Percentiles rank a stretch among this genome's conserved stretches.
Conservation (phyloP, 345 rosid species). For the Schrenkiella parvula region DNA sequence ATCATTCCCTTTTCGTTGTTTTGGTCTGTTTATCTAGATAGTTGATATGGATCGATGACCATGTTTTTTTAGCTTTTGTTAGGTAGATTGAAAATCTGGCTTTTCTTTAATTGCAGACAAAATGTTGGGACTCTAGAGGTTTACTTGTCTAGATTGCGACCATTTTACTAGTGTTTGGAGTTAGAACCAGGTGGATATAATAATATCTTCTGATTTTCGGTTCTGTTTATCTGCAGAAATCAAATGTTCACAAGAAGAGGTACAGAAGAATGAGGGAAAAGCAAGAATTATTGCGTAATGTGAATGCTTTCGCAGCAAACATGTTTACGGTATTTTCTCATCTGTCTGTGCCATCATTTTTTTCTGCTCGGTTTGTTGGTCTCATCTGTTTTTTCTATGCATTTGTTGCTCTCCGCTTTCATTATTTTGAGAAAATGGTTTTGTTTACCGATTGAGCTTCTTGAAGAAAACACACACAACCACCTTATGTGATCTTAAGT, state of each 20-base stretch:
- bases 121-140: neutral
- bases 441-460: neutral
- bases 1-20: neutral
- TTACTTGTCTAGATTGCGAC: neutral
- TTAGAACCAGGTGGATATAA: neutral
- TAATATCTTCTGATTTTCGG: neutral
- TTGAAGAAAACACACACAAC: neutral
- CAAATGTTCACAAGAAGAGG: conserved; percentile 42
- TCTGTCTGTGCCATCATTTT: neutral
- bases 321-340: conserved; percentile 44
- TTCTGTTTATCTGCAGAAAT: conserved; percentile 6
- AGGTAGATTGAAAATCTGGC: neutral
- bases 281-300: conserved; percentile 45
- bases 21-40: neutral
- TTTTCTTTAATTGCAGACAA: neutral
- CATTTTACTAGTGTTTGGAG: neutral
- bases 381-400: neutral
- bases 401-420: neutral
- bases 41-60: neutral
- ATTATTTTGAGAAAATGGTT: neutral
- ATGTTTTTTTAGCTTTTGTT: neutral
- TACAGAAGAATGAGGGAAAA: conserved; percentile 44
- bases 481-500: neutral
- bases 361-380: neutral
- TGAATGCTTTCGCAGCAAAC: conserved; percentile 46